Conservation (phyloP, 768 basidiomycete species). For the Candolleomyces eurysporus region DNA sequence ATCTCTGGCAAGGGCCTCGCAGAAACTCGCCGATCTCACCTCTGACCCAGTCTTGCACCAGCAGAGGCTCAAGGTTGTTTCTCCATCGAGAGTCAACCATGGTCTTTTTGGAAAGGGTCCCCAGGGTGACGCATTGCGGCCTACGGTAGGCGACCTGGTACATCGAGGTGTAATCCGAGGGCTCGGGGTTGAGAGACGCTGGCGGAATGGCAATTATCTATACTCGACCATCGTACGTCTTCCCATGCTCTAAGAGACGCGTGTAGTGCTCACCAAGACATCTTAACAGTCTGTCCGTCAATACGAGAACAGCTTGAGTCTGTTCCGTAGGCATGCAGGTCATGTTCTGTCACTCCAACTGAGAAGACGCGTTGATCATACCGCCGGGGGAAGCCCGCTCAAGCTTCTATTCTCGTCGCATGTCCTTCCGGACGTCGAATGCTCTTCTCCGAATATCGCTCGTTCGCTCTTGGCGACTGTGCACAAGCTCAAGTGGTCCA, state of each 20-base stretch:
- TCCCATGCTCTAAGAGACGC: background rate
- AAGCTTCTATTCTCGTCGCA: slow-evolving; percentile 46
- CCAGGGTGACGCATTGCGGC: slow-evolving; percentile 55
- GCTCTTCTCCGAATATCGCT: slow-evolving; percentile 53
- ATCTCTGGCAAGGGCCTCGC: slow-evolving; percentile 46
- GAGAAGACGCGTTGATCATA: slow-evolving; percentile 33
- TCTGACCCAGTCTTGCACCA: slow-evolving; percentile 64
- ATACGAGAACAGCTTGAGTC: slow-evolving; percentile 56
- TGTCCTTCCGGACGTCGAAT: slow-evolving; percentile 64
- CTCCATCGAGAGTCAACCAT: slow-evolving; percentile 67
- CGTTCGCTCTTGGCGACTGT: slow-evolving; percentile 62
- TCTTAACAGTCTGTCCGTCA: slow-evolving; percentile 58
- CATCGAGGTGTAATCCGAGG: slow-evolving; percentile 72
- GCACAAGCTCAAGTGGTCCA: slow-evolving; percentile 68
- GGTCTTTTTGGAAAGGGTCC: slow-evolving; percentile 59
- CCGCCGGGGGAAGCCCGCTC: slow-evolving; percentile 30
- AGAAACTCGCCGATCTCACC: slow-evolving; percentile 47
- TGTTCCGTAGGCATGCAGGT: slow-evolving; percentile 54
- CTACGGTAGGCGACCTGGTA: slow-evolving; percentile 64
- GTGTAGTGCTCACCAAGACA: slow-evolving; percentile 9
- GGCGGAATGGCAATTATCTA: slow-evolving; percentile 65
- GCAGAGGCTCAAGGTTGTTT: slow-evolving; percentile 56
- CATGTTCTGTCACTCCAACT: slow-evolving; percentile 54
- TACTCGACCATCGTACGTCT: slow-evolving; percentile 56
- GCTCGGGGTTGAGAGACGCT: slow-evolving; percentile 60